Percentiles rank a stretch among this genome's conserved stretches.
phyloP scores from a whole-genome alignment of 2,329 filamentous ascomycete species.

The Aureobasidium zeae region DNA sequence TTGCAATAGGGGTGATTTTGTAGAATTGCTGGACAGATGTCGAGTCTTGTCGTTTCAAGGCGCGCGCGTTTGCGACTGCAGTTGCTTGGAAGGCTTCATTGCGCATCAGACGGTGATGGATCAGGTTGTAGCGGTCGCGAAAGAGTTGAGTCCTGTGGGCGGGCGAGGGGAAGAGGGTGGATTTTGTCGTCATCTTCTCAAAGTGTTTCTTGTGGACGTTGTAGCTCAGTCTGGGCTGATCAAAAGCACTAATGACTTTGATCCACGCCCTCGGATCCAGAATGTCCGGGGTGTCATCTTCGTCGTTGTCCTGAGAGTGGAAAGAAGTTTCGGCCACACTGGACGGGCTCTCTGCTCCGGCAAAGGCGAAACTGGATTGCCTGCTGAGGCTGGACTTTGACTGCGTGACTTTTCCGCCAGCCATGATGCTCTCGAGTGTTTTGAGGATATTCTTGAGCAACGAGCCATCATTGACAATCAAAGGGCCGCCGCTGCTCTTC shows the following conservation, averaged over 20 bases:
- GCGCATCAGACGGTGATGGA: slow-evolving; percentile 82
- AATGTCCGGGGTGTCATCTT: slow-evolving; percentile 50
- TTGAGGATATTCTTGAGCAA: slow-evolving; percentile 71
- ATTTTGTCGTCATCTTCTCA: slow-evolving; percentile 48
- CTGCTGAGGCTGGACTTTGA: slow-evolving; percentile 46
- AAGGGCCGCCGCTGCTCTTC: slow-evolving; percentile 81
- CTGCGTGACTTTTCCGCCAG: slow-evolving; percentile 61
- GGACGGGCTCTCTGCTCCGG: slow-evolving; percentile 28
- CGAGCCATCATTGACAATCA: slow-evolving; percentile 76
- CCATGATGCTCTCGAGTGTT: slow-evolving; percentile 78
- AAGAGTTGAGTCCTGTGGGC: slow-evolving; percentile 78
- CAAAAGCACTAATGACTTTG: slow-evolving; percentile 71
- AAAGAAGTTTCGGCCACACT: slow-evolving; percentile 10
- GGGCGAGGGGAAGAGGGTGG: slow-evolving; percentile 55
- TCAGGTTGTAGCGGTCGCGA: slow-evolving; percentile 81
- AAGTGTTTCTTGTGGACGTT: slow-evolving; percentile 83
- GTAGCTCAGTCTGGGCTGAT: slow-evolving; percentile 72
- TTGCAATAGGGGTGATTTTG: slow-evolving; percentile 79
- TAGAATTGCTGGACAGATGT: slow-evolving; percentile 55
- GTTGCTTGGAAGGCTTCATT: slow-evolving; percentile 90
- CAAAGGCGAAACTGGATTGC: slow-evolving; percentile 57
- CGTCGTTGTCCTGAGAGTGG: slow-evolving; percentile 51
- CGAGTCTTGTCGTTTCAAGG: slow-evolving; percentile 51
- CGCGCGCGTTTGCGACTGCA: slow-evolving; percentile 41
- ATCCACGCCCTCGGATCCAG: slow-evolving; percentile 73